Base-by-base conservation (phyloP, 768 basidiomycete species). In the Polyporus arcularius region DNA sequence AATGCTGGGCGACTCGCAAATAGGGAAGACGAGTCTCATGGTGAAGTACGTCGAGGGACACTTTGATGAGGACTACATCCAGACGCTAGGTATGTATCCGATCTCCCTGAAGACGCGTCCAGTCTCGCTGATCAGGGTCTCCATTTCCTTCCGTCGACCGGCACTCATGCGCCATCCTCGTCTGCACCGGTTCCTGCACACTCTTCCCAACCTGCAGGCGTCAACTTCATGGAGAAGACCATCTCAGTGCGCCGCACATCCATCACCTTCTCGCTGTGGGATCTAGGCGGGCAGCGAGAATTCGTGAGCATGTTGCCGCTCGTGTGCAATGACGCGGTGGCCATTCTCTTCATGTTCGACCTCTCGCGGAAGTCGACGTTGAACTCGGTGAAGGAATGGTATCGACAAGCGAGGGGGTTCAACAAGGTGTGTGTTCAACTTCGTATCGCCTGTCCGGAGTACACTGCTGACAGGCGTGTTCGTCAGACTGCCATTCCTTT, bases 191-290 rank as follows among this genome's bases (percentile, higher is more conserved):
- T 45, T 16, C 43, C n/a, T 7, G 6, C 32, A 7, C 43, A 16
- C 8, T 21, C 14, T 3, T 30, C n/a, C 18, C 49, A 51, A 38
- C 12, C 15, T 1, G 15, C 65, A 83, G 93, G 96, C 80, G 95
- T 98, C 79, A 98, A 98, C 77, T 98, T 98, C 76, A 98, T 98
- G 97, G 96, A 99, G 81, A 99, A 99, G 82, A 97, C 96, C 15
- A 98, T 99, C 70, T 91, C 92, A 57, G 96, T 99, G 67, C 88
- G 97, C 67, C 89, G 96, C 75, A 98, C 97, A 60, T 97, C 96
- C 57, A 98, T 99, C 75, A 98, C 96, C 3, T 98, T 99, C 79
- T 98, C 96, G 65, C 97, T 98, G 76, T 99, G 97, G 96, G 95
- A 97, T 81, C 79, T 97, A 58, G 95, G 95, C 65, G 95, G 94